Percentiles rank a stretch among this genome's conserved stretches.
phyloP scores from a whole-genome alignment of 176 grass and related monocot species.

The Oropetium thomaeum region DNA sequence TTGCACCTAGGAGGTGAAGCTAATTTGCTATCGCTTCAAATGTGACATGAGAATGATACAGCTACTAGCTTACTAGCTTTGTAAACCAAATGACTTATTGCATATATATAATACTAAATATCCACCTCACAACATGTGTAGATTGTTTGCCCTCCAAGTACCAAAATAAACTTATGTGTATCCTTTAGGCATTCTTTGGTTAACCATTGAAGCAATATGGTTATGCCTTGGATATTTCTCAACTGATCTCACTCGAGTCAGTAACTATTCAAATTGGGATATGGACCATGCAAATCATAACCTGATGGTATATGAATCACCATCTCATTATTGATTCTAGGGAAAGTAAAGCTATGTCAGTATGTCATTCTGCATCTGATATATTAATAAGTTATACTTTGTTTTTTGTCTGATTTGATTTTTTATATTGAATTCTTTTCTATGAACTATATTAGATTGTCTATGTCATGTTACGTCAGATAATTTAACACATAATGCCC shows the following conservation, averaged over 20 bases:
- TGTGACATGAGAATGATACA: not conserved
- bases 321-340: not conserved
- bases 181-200: slow-evolving; percentile 1
- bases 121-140: not conserved
- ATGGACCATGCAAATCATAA: not conserved
- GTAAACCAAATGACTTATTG: not conserved
- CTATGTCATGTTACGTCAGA: not conserved
- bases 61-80: not conserved
- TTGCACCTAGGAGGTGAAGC: not conserved
- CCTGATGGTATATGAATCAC: not conserved
- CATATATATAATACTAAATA: slow-evolving; percentile 12
- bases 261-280: not conserved
- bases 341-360: not conserved
- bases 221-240: not conserved
- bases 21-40: slow-evolving; percentile 2
- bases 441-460: not conserved
- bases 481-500: slow-evolving; percentile 3
- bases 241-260: not conserved
- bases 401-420: not conserved
- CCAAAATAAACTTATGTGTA: not conserved
- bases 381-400: not conserved
- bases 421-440: slow-evolving; percentile 3
- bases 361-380: not conserved
- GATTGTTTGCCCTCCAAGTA: not conserved
- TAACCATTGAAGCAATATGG: not conserved